Conservation (phyloP, 345 rosid species). For the Eucalyptus marginata region DNA sequence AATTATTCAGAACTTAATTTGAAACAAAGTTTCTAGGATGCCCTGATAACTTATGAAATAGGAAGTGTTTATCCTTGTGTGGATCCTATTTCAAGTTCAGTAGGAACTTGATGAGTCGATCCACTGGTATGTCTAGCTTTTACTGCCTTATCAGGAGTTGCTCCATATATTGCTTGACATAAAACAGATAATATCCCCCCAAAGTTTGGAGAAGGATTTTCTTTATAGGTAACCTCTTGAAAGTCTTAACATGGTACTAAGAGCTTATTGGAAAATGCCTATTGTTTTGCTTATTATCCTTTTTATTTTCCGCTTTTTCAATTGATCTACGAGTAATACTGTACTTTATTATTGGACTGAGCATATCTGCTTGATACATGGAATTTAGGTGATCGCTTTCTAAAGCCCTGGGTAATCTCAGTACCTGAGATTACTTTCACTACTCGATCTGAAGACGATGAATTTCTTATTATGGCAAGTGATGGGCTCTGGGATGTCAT, state of each 20-base stretch:
- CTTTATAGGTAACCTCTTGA: not conserved
- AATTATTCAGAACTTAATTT: not conserved
- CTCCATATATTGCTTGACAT: not conserved
- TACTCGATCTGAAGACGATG: slow-evolving; percentile 13
- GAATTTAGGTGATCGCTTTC: slow-evolving; percentile 15
- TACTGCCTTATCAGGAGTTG: not conserved
- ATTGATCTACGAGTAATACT: not conserved
- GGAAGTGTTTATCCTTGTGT: not conserved
- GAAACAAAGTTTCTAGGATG: not conserved
- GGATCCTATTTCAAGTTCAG: not conserved
- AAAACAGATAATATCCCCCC: not conserved
- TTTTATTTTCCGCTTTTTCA: not conserved
- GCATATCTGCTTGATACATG: not conserved
- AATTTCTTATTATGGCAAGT: slow-evolving; percentile 28
- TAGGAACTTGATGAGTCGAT: not conserved
- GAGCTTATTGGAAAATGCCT: not conserved
- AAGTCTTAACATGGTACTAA: not conserved
- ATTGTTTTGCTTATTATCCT: not conserved
- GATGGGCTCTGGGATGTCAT: slow-evolving; percentile 43
- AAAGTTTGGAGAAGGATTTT: not conserved
- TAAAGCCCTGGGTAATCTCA: slow-evolving; percentile 23
- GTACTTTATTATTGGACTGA: not conserved
- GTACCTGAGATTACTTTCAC: slow-evolving; percentile 28
- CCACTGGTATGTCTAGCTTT: not conserved
- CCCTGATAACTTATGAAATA: not conserved